A percentile compares a stretch with the other conserved stretches of the same genome.
Conservation (phyloP, 78 protist genomes). For the Dictyostelium brefeldianum region DNA sequence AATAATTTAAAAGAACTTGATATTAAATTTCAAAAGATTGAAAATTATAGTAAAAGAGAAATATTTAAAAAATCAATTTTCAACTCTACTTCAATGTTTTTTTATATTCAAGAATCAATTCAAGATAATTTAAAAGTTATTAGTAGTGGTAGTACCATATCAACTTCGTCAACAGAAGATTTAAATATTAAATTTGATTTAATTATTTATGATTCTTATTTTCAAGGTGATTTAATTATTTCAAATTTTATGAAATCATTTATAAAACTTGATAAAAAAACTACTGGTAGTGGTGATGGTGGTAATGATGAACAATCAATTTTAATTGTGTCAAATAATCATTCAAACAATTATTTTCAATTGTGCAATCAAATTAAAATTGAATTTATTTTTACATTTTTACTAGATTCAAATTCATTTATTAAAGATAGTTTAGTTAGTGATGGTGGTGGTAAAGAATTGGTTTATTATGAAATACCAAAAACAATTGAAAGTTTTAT, state of each 20-base stretch:
- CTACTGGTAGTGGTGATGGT: not conserved
- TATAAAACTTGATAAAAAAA: not conserved
- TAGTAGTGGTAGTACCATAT: not conserved
- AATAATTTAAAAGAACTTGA: not conserved
- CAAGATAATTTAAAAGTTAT: not conserved
- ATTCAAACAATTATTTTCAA: slow-evolving; percentile 12
- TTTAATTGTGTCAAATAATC: not conserved
- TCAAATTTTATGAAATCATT: not conserved
- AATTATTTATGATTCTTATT: not conserved
- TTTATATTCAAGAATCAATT: not conserved
- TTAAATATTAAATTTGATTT: slow-evolving; percentile 3
- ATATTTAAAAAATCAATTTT: not conserved
- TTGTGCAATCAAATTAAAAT: not conserved
- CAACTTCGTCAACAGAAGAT: too few species aligned
- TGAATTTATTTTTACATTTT: not conserved
- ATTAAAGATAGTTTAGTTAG: too few species aligned
- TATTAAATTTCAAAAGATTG: not conserved
- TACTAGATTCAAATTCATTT: too few species aligned
- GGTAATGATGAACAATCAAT: not conserved
- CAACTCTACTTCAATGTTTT: slow-evolving; percentile 1
- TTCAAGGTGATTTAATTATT: not conserved
- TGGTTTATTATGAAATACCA: not conserved
- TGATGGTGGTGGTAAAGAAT: not conserved
- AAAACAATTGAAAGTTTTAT: not conserved
- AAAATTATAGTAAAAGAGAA: slow-evolving; percentile 7